These are phyloP conservation scores for Coemansia sp. DNA, from an alignment of 192 early-diverging fungal species.

Conservation along the genomic window DNA sequence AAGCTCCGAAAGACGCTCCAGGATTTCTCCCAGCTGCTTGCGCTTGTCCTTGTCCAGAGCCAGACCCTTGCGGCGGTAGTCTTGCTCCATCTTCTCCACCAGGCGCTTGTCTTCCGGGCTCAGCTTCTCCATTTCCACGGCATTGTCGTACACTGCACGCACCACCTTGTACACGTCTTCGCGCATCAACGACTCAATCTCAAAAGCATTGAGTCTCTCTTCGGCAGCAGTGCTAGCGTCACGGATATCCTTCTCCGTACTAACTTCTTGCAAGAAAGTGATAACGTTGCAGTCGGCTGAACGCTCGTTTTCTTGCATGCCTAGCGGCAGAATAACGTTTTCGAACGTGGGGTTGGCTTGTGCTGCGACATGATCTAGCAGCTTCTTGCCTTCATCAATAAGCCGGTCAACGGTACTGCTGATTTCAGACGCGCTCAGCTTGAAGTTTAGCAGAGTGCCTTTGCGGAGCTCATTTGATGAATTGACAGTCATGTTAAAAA, in stretches of 20 bases:
- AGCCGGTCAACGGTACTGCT: slow-evolving; percentile 12
- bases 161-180: slow-evolving; percentile 65
- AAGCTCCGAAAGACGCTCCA: slow-evolving; percentile 66
- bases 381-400: slow-evolving; percentile 36
- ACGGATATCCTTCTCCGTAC: slow-evolving; percentile 60
- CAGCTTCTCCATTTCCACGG: slow-evolving; percentile 48
- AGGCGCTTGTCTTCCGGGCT: slow-evolving; percentile 67
- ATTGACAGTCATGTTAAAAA: slow-evolving; percentile 1
- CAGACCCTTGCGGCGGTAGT: slow-evolving; percentile 71
- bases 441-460: slow-evolving; percentile 49
- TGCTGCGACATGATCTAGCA: slow-evolving; percentile 43
- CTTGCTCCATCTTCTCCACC: slow-evolving; percentile 62
- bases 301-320: slow-evolving; percentile 37
- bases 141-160: slow-evolving; percentile 52
- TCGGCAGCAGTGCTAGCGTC: slow-evolving; percentile 67
- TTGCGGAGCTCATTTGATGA: slow-evolving; percentile 10
- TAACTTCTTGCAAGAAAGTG: slow-evolving; percentile 49
- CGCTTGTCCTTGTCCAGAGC: slow-evolving; percentile 62
- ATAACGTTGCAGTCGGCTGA: slow-evolving; percentile 30
- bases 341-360: slow-evolving; percentile 48
- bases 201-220: slow-evolving; percentile 59
- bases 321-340: slow-evolving; percentile 47
- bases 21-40: slow-evolving; percentile 60
- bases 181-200: slow-evolving; percentile 63
- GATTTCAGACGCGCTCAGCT: slow-evolving; percentile 36